Percentiles rank a stretch among this genome's conserved stretches.
phyloP scores from a whole-genome alignment of 2,329 filamentous ascomycete genomes.

The Pyricularia sp. region DNA sequence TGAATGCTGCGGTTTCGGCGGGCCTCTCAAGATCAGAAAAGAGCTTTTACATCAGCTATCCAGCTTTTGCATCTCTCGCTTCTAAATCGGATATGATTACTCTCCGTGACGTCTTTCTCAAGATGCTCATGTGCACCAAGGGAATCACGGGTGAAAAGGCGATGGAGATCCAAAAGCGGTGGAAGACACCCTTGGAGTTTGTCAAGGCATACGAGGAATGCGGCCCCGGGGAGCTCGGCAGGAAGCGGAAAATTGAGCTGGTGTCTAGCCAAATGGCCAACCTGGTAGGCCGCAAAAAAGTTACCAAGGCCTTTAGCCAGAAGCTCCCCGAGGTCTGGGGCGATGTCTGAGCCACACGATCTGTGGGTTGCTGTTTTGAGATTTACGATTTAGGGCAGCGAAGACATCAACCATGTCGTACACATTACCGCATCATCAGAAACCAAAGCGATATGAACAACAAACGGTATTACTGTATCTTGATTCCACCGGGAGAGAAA shows the following conservation, averaged over 20 bases:
- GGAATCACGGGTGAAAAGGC: constrained; percentile 68
- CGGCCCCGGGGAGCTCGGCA: constrained; percentile 24
- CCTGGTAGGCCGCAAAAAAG: constrained; percentile 54
- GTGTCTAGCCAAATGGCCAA: constrained; percentile 42
- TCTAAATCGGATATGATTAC: constrained; percentile 67
- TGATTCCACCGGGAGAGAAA: not conserved
- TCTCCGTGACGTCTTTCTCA: constrained; percentile 61
- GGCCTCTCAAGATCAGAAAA: not conserved
- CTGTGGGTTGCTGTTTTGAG: not conserved
- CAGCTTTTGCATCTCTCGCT: constrained; percentile 56
- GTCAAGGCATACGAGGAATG: constrained; percentile 54
- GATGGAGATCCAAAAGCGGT: constrained; percentile 64
- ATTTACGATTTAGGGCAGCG: not conserved
- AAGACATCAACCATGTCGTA: not conserved
- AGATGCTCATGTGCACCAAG: constrained; percentile 74
- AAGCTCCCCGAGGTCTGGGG: constrained; percentile 65
- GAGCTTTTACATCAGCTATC: constrained; percentile 51
- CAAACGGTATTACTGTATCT: not conserved
- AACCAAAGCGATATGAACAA: not conserved
- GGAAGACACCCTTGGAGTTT: constrained; percentile 60
- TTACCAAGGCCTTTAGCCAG: constrained; percentile 50
- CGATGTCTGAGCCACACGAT: constrained; percentile 21
- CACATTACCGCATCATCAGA: not conserved
- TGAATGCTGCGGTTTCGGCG: not conserved
- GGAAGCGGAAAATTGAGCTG: constrained; percentile 46